Conservation (phyloP, 2,329 filamentous ascomycete genomes). For the Talaromyces sp. region DNA sequence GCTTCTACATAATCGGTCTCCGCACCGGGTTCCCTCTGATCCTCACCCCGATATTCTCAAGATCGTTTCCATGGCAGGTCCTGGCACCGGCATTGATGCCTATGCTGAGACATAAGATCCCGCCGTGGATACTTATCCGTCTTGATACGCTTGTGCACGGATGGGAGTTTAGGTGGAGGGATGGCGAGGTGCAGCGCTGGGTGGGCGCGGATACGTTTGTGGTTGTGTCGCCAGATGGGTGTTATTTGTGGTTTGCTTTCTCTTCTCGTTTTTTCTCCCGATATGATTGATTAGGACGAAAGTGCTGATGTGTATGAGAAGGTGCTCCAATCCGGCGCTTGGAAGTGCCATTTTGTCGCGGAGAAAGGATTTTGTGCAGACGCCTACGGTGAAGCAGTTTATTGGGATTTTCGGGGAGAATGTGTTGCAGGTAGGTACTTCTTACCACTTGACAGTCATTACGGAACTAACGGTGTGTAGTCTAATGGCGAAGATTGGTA, state of each 20-base stretch:
- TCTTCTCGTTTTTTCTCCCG: constrained; percentile 11
- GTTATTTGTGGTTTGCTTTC: constrained; percentile 15
- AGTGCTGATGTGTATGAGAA: background rate
- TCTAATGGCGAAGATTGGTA: constrained; percentile 31
- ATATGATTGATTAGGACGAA: background rate
- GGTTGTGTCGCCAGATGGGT: constrained; percentile 30
- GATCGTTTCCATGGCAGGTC: constrained; percentile 29
- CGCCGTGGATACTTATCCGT: constrained; percentile 23
- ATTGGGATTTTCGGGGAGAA: constrained; percentile 36
- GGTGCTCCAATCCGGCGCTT: constrained; percentile 33
- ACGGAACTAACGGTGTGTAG: constrained; percentile 16
- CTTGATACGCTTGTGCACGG: constrained; percentile 29
- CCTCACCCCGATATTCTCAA: constrained; percentile 23
- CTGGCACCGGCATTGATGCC: constrained; percentile 18
- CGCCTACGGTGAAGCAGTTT: constrained; percentile 25
- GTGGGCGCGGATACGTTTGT: constrained; percentile 27
- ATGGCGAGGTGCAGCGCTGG: constrained; percentile 25
- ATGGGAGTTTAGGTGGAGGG: constrained; percentile 33
- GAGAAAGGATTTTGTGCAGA: constrained; percentile 35
- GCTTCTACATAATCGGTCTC: constrained; percentile 26
- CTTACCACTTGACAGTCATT: background rate
- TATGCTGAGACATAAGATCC: constrained; percentile 22
- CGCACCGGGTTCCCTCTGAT: constrained; percentile 27
- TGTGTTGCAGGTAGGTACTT: constrained; percentile 26
- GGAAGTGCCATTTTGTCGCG: constrained; percentile 30